phyloP scores from a whole-genome alignment of 1,139 yeast species.

The Meyerozyma smithsonii region DNA sequence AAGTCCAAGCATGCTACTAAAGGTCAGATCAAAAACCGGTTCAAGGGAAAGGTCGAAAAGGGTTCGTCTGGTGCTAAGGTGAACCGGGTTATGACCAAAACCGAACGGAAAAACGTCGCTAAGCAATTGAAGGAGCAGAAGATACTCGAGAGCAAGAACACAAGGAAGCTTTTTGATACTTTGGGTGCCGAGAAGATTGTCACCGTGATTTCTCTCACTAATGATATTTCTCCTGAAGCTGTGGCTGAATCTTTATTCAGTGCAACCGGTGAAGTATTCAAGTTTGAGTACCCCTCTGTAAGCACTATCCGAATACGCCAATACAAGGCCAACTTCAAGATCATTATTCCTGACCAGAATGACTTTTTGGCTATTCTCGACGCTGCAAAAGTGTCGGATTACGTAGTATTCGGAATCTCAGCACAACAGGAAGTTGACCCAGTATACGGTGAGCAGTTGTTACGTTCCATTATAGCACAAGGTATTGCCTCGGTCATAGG shows the following conservation, averaged over 20 bases:
- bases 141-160: slow-evolving; percentile 43
- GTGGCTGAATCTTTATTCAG: slow-evolving; percentile 51
- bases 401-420: slow-evolving; percentile 79
- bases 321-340: slow-evolving; percentile 71
- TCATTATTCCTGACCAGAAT: slow-evolving; percentile 68
- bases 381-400: slow-evolving; percentile 86
- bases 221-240: slow-evolving; percentile 57
- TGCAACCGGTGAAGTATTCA: slow-evolving; percentile 26
- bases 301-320: slow-evolving; percentile 49
- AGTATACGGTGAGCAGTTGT: slow-evolving; percentile 78
- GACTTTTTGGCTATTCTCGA: slow-evolving; percentile 72
- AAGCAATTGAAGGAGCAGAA: slow-evolving; percentile 76
- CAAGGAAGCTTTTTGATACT: slow-evolving; percentile 59
- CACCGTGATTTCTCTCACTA: slow-evolving; percentile 74
- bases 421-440: slow-evolving; percentile 79
- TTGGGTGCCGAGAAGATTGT: slow-evolving; percentile 80
- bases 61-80: slow-evolving; percentile 21
- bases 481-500: slow-evolving; percentile 86
- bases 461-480: slow-evolving; percentile 85
- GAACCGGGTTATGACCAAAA: slow-evolving; percentile 49
- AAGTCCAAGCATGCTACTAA: slow-evolving; percentile 91
- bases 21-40: slow-evolving; percentile 72
- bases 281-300: slow-evolving; percentile 43
- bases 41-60: slow-evolving; percentile 87
- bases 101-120: slow-evolving; percentile 73